phyloP scores from a whole-genome alignment of 768 basidiomycete species.

The Peribolospora baueri region DNA sequence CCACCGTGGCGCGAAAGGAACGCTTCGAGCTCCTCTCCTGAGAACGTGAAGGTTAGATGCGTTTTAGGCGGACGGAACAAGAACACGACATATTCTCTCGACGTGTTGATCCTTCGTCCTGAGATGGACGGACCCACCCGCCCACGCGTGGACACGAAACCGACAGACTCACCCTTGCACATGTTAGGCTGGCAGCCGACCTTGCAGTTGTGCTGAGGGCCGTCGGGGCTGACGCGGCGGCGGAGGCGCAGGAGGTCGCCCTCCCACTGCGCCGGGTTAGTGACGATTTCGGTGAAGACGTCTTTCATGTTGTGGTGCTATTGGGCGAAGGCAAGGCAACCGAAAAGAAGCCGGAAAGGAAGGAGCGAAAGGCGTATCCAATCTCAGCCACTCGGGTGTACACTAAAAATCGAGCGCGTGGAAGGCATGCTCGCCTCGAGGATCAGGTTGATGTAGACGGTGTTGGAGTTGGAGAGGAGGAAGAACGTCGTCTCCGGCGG shows the following conservation, averaged over 20 bases:
- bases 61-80: too few relatives aligned
- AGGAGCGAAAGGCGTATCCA: not conserved
- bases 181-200: slow-evolving; percentile 87
- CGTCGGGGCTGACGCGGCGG: slow-evolving; percentile 47
- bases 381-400: not conserved
- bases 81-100: too few relatives aligned
- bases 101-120: too few relatives aligned
- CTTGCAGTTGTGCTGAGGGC: slow-evolving; percentile 54
- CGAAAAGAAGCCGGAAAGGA: not conserved
- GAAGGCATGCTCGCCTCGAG: slow-evolving; percentile 32
- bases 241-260: slow-evolving; percentile 42
- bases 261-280: slow-evolving; percentile 76
- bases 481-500: slow-evolving; percentile 54
- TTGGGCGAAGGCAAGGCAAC: not conserved
- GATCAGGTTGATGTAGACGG: slow-evolving; percentile 72
- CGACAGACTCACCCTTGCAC: slow-evolving; percentile 54
- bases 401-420: too few relatives aligned
- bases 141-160: not conserved
- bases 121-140: not conserved
- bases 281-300: slow-evolving; percentile 62
- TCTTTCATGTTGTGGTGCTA: slow-evolving; percentile 48
- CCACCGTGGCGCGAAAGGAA: slow-evolving; percentile 41
- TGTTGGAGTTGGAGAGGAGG: slow-evolving; percentile 82
- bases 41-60: too few relatives aligned
- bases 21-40: slow-evolving; percentile 76